phyloP scores from a whole-genome alignment of 306 rosid genomes.

The Acacia crassicarpa region DNA sequence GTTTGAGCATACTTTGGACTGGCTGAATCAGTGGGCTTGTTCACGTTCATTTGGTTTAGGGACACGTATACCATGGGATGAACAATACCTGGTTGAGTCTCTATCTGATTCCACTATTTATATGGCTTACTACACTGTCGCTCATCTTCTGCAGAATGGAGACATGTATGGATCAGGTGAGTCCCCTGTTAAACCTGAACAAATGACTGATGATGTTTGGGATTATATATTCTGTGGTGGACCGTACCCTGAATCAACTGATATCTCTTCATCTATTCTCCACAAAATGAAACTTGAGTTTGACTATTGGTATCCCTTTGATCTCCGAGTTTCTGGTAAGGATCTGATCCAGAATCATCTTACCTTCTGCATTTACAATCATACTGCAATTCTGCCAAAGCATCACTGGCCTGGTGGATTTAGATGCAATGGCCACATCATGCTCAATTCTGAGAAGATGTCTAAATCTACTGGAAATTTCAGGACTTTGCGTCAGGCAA shows the following conservation, averaged over 20 bases:
- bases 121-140: slow-evolving; percentile 94
- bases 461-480: slow-evolving; percentile 96
- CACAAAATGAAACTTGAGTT: slow-evolving; percentile 81
- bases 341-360: slow-evolving; percentile 94
- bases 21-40: slow-evolving; percentile 98
- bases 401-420: slow-evolving; percentile 89
- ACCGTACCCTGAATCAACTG: slow-evolving; percentile 63
- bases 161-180: slow-evolving; percentile 65
- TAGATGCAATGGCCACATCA: slow-evolving; percentile 89
- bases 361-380: slow-evolving; percentile 83
- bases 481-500: slow-evolving; percentile 78
- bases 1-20: slow-evolving; percentile 83
- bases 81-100: slow-evolving; percentile 81
- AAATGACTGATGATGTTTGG: slow-evolving; percentile 86
- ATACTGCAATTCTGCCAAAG: slow-evolving; percentile 71
- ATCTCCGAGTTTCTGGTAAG: slow-evolving; percentile 93
- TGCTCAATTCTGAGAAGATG: slow-evolving; percentile 92
- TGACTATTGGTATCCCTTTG: slow-evolving; percentile 98
- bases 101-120: slow-evolving; percentile 90
- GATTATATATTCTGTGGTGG: slow-evolving; percentile 78
- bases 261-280: slow-evolving; percentile 55
- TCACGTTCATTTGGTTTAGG: slow-evolving; percentile 96
- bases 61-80: slow-evolving; percentile 95
- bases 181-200: slow-evolving; percentile 66
- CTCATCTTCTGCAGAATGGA: slow-evolving; percentile 67